These are phyloP conservation scores for Cronartium quercuum DNA, from an alignment of 1,284 basidiomycete genomes.

Conservation along the genomic window DNA sequence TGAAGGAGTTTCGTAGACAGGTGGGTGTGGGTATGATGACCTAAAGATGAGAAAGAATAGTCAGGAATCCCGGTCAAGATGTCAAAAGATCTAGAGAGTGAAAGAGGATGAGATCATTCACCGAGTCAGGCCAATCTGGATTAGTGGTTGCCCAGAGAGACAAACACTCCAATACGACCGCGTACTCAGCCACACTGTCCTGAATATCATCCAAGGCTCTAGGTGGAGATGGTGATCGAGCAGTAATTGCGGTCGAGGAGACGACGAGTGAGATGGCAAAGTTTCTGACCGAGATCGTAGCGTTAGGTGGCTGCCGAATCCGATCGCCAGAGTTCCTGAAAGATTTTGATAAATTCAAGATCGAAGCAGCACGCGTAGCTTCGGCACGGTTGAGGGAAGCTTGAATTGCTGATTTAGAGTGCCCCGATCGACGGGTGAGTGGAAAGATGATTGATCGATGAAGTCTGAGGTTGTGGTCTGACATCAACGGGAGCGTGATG, in stretches of 20 bases:
- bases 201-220: not conserved
- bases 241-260: not conserved
- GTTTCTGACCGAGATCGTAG: constrained; percentile 28
- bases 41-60: not conserved
- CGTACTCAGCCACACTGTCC: constrained; percentile 20
- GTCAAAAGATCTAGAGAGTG: not conserved
- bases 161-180: constrained; percentile 26
- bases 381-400: constrained; percentile 5
- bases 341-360: constrained; percentile 30
- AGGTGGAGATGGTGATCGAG: not conserved
- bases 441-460: constrained; percentile 16
- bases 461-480: constrained; percentile 13
- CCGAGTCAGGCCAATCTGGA: constrained; percentile 35
- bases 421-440: constrained; percentile 18
- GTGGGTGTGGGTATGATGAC: constrained; percentile 32
- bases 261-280: constrained; percentile 26
- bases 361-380: constrained; percentile 8
- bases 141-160: constrained; percentile 18
- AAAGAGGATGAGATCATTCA: constrained; percentile 1
- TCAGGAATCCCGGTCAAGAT: not conserved
- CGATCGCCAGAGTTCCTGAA: not conserved
- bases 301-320: not conserved
- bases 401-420: constrained; percentile 13
- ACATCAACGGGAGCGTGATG: constrained; percentile 18
- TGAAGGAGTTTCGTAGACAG: constrained; percentile 26